A percentile compares a stretch with the other conserved stretches of the same genome.
These are phyloP conservation scores for Yamadazyma atmosphaerica DNA, from an alignment of 1,139 yeast species.

Conservation along the genomic window DNA sequence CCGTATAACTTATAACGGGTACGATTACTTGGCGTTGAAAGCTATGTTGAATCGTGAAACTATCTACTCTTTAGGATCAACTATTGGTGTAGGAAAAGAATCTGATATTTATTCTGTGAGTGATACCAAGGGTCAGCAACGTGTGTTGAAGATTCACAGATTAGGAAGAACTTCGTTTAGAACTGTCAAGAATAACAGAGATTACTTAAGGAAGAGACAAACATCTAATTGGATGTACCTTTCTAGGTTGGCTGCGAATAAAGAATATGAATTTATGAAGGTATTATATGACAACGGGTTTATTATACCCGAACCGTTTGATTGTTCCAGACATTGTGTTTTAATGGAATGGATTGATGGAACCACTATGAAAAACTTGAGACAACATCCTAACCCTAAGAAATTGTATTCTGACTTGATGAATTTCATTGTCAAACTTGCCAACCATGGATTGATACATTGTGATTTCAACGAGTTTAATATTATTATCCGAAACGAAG, in stretches of 20 bases:
- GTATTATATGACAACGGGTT: constrained; percentile 74
- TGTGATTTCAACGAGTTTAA: constrained; percentile 98
- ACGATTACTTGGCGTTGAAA: constrained; percentile 86
- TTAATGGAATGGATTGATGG: constrained; percentile 92
- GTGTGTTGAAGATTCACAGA: constrained; percentile 86
- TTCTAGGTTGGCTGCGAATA: constrained; percentile 86
- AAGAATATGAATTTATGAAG: constrained; percentile 87
- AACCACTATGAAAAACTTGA: constrained; percentile 81
- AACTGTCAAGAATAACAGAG: constrained; percentile 91
- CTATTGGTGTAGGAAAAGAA: constrained; percentile 96
- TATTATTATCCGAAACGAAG: constrained; percentile 74
- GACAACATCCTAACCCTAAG: constrained; percentile 65
- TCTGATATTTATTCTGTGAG: constrained; percentile 92
- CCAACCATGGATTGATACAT: constrained; percentile 87
- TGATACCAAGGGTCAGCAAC: constrained; percentile 61
- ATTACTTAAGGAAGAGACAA: constrained; percentile 72
- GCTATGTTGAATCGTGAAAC: constrained; percentile 75
- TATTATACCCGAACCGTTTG: constrained; percentile 85
- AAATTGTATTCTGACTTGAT: constrained; percentile 79
- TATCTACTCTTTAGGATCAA: constrained; percentile 77
- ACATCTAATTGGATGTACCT: constrained; percentile 88
- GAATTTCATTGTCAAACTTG: constrained; percentile 82
- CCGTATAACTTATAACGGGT: constrained; percentile 83
- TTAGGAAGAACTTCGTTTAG: constrained; percentile 91
- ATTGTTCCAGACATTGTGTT: constrained; percentile 87